Conservation (phyloP, 73 alveolate genomes). For the Paramecium biaurelia region DNA sequence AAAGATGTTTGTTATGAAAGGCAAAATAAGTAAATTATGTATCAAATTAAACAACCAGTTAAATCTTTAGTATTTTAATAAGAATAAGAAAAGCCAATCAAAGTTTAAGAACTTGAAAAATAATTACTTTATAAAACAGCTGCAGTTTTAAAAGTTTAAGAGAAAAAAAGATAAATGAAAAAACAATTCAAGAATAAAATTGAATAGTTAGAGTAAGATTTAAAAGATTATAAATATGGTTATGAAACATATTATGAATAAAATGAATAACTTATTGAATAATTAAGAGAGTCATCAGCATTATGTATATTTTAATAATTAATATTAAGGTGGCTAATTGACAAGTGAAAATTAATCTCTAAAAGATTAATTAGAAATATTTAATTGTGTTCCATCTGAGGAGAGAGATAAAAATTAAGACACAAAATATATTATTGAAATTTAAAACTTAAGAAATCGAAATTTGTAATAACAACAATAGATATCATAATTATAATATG, state of each 20-base stretch:
- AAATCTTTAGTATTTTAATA: not conserved
- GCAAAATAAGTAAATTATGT: not conserved
- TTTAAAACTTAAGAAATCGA: not conserved
- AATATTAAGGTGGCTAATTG: not conserved
- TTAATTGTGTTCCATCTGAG: not conserved
- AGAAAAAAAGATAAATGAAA: constrained; percentile 6
- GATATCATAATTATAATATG: not conserved
- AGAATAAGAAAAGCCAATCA: not conserved
- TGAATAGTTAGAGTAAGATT: not conserved
- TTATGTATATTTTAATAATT: not conserved
- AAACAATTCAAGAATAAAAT: not conserved
- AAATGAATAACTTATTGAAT: not conserved
- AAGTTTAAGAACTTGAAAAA: not conserved
- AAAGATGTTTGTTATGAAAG: not conserved
- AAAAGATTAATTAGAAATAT: not conserved
- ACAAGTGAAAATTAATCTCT: not conserved
- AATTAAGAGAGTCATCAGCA: not conserved
- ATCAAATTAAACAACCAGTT: not conserved
- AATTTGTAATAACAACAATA: not conserved
- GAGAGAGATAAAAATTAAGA: not conserved
- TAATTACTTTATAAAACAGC: not conserved
- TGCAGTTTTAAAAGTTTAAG: not conserved
- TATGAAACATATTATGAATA: not conserved
- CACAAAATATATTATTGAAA: constrained; percentile 9
- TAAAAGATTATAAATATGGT: not conserved